These are phyloP conservation scores for Dichotomocladium elegans DNA, from an alignment of 371 early-diverging fungal species.

Conservation along the genomic window DNA sequence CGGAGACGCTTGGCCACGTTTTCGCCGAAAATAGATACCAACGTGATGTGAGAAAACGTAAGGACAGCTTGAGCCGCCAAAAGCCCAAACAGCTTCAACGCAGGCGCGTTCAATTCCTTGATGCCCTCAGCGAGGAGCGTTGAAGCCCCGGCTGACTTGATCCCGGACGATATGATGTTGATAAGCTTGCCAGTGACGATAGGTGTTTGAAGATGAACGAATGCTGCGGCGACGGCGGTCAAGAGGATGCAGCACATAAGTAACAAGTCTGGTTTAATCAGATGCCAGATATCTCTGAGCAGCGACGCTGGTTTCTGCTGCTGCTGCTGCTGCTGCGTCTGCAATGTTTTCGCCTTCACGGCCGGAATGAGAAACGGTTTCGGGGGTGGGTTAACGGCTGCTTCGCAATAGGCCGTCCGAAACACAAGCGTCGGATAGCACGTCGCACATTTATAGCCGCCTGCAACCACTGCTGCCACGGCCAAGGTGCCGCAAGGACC, in stretches of 20 bases:
- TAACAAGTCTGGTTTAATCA: conserved; percentile 53
- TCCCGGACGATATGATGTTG: conserved; percentile 56
- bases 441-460: neutral
- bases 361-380: neutral
- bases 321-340: neutral
- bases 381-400: neutral
- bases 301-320: conserved; percentile 10
- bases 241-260: conserved; percentile 49
- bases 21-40: conserved; percentile 74
- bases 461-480: too few species aligned
- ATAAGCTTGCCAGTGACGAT: conserved; percentile 73
- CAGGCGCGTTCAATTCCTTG: conserved; percentile 46
- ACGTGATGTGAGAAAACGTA: conserved; percentile 69
- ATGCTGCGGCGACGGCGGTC: conserved; percentile 65
- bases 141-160: too few species aligned
- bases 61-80: conserved; percentile 60
- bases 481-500: too few species aligned
- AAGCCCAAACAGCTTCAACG: conserved; percentile 50
- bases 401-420: neutral
- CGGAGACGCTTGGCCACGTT: conserved; percentile 60
- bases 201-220: conserved; percentile 67
- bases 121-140: conserved; percentile 14
- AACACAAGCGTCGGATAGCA: neutral
- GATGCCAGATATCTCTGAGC: conserved; percentile 34
- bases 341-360: neutral